These are phyloP conservation scores for Daldinia caldariorum DNA, from an alignment of 495 filamentous ascomycete genomes.

Conservation along the genomic window DNA sequence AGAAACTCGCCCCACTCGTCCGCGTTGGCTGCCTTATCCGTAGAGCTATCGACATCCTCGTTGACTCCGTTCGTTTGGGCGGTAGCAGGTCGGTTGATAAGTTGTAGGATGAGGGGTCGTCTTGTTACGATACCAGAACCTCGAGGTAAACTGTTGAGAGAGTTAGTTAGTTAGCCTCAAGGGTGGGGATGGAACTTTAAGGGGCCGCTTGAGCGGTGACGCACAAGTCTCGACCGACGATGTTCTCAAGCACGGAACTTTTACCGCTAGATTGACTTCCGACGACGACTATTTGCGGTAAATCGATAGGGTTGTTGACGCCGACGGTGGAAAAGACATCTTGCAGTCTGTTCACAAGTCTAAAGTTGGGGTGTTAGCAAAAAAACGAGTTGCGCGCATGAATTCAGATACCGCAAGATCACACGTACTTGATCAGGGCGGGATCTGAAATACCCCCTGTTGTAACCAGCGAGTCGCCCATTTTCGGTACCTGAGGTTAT, in stretches of 20 bases:
- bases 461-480: slow-evolving; percentile 51
- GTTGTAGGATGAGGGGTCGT: slow-evolving; percentile 94
- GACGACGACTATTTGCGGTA: slow-evolving; percentile 98
- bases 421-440: slow-evolving; percentile 65
- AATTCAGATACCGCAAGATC: slow-evolving; percentile 44
- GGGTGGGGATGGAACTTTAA: slow-evolving; percentile 13
- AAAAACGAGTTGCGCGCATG: slow-evolving; percentile 27
- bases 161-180: slow-evolving; percentile 25
- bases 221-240: slow-evolving; percentile 98
- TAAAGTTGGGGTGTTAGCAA: slow-evolving; percentile 52
- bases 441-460: slow-evolving; percentile 67
- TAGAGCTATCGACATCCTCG: slow-evolving; percentile 68
- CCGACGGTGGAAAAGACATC: slow-evolving; percentile 99
- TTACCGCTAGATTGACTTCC: slow-evolving; percentile 99
- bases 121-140: slow-evolving; percentile 98
- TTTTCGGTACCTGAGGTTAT: slow-evolving; percentile 29
- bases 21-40: slow-evolving; percentile 84
- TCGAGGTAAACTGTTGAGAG: slow-evolving; percentile 80
- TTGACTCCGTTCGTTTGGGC: slow-evolving; percentile 79
- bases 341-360: slow-evolving; percentile 98
- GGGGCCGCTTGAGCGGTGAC: slow-evolving; percentile 45
- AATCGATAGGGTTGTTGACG: slow-evolving; percentile 98
- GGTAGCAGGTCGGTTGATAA: slow-evolving; percentile 82
- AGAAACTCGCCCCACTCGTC: slow-evolving; percentile 99
- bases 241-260: slow-evolving; percentile 99